Evolutionary conservation across 306 rosid genomes (phyloP), one percentile per base, ranked within the genome.

Genomic region (Cicer chorassanicum): DNA sequence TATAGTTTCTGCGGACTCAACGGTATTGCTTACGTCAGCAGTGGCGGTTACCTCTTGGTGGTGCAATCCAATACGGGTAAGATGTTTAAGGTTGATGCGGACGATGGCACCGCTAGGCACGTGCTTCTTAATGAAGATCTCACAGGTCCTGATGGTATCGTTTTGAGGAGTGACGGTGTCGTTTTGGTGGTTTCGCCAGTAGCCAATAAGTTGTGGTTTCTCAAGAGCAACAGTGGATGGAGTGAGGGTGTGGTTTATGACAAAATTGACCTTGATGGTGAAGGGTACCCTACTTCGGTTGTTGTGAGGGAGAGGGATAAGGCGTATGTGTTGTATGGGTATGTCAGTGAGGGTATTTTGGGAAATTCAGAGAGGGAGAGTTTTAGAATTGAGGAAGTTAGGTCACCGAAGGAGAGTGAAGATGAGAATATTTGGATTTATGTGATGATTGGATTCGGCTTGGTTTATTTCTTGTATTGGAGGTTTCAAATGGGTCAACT

Each of bases 61-160:
- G 93, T 79, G 62, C 98, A 93, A 64, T 41, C 75, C 74, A 90
- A 90, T 60, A 91, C 98, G n/a, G 95, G 96, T 0, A 91, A 90
- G 87, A 41, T 91, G 83, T 94, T 80, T 65, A 94, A 87, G 73
- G 96, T 94, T 0, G 89, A 87, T 43, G 89, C 43, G 8, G 87
- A 86, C 0, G 89, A 90, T 21, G 95, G 97, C 1, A 72, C 79
- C 0, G 96, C 88, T 0, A 84, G 88, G 79, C 67, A 4, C 13
- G 95, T 91, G 4, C 45, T 87, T 0, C 9, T 91, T n/a, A 78
- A 81, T 24, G 57, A 81, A 59, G 91, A 91, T 50, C 21, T 94
- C 54, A 36, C 50, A 3, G 10, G 76, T 1, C 89, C 97, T 0
- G 96, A 88, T 21, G 96, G 83, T 43, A 73, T 91, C 6, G 93